Conservation (phyloP, 306 rosid genomes). For the Cucumis hystrix region DNA sequence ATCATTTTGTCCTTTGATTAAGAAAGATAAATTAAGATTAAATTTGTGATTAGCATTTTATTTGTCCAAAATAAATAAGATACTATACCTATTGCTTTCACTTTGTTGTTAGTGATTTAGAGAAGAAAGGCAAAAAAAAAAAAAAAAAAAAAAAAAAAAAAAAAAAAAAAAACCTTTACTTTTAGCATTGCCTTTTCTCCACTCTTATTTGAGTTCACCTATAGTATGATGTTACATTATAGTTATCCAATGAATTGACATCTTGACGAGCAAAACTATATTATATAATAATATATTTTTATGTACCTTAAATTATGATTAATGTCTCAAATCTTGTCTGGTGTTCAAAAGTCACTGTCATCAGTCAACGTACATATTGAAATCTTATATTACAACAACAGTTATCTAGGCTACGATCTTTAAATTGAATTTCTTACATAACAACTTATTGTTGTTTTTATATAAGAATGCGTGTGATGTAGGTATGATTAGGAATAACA, state of each 20-base stretch:
- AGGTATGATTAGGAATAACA: neutral
- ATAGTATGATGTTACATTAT: conserved; percentile 2
- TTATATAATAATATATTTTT: neutral
- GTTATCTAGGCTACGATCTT: neutral
- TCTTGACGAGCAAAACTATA: neutral
- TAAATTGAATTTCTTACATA: neutral
- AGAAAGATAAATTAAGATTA: neutral
- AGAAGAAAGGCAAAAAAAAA: neutral
- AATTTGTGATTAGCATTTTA: neutral
- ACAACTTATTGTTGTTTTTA: neutral
- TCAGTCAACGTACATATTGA: neutral
- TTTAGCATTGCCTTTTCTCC: neutral
- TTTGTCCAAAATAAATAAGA: neutral
- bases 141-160: too few relatives aligned
- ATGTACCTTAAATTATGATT: neutral
- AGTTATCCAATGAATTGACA: conserved; percentile 5
- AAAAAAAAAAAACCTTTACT: neutral
- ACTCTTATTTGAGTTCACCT: neutral
- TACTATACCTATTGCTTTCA: neutral
- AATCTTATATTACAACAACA: neutral
- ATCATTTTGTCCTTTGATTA: conserved; percentile 4
- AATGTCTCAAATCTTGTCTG: neutral
- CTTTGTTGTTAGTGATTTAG: neutral
- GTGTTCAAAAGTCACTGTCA: neutral
- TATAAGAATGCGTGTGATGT: neutral